These are phyloP conservation scores for Geranium brycei DNA, from an alignment of 345 rosid species.

Conservation along the genomic window DNA sequence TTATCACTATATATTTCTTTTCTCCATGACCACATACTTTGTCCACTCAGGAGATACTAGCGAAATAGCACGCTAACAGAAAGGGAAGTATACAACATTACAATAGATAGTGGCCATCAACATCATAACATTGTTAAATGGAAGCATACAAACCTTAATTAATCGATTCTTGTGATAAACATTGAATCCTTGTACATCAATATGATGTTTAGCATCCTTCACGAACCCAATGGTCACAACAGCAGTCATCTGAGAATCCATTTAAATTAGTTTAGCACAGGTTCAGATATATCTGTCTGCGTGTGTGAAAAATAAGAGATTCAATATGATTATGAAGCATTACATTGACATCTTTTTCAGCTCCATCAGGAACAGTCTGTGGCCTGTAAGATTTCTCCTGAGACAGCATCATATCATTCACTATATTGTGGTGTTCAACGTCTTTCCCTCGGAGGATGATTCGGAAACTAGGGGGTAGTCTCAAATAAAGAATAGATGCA, in stretches of 20 bases:
- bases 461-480: conserved; percentile 75
- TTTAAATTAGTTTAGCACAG: conserved; percentile 12
- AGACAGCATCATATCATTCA: conserved; percentile 91
- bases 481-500: conserved; percentile 82
- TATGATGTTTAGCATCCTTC: conserved; percentile 78
- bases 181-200: conserved; percentile 89
- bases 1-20: no score
- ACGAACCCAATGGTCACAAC: conserved; percentile 77
- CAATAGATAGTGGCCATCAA: no score
- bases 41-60: neutral
- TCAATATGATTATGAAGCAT: conserved; percentile 2
- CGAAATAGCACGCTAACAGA: neutral
- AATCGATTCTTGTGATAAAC: conserved; percentile 94
- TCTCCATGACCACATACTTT: no score
- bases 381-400: conserved; percentile 74
- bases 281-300: neutral
- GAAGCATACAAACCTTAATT: conserved; percentile 52
- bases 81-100: neutral
- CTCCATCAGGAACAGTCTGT: conserved; percentile 43
- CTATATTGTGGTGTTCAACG: conserved; percentile 87
- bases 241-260: conserved; percentile 55
- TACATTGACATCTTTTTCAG: conserved; percentile 40
- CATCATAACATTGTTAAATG: no score
- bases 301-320: neutral
- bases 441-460: conserved; percentile 83